These are phyloP conservation scores for Solanum neorickii DNA, from an alignment of 257 asterid genomes.

Conservation along the genomic window DNA sequence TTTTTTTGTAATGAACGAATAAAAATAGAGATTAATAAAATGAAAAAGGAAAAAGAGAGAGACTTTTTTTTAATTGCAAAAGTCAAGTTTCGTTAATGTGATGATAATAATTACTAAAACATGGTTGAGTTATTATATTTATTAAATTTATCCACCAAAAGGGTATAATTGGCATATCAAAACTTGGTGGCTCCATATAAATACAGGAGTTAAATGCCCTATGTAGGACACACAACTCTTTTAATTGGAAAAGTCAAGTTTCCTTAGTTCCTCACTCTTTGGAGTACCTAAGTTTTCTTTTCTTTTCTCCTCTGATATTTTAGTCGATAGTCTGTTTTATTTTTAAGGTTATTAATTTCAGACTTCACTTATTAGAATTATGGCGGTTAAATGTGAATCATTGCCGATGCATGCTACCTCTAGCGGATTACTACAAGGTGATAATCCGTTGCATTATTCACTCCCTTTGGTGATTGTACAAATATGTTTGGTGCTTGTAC, in stretches of 20 bases:
- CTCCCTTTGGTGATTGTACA: not conserved
- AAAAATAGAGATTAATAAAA: not conserved
- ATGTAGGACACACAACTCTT: not conserved
- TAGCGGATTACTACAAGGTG: not conserved
- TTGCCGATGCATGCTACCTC: not conserved
- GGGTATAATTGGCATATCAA: not conserved
- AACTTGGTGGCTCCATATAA: not conserved
- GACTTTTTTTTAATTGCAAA: too few relatives aligned
- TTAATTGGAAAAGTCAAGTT: not conserved
- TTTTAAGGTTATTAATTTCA: not conserved
- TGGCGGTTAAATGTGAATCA: not conserved
- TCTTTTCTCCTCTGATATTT: not conserved
- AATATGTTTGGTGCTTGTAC: not conserved
- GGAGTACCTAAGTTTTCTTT: not conserved
- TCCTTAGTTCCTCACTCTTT: not conserved
- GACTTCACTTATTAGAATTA: rapidly evolving
- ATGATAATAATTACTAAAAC: not conserved
- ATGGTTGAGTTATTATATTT: not conserved
- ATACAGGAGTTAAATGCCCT: not conserved
- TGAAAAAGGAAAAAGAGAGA: not conserved
- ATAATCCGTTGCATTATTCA: not conserved
- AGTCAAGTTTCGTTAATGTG: not conserved
- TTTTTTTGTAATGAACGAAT: not conserved
- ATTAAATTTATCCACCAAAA: not conserved
- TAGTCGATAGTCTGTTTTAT: not conserved